These are phyloP conservation scores for Lachnellula occidentalis DNA, from an alignment of 2,329 filamentous ascomycete species.

Conservation along the genomic window DNA sequence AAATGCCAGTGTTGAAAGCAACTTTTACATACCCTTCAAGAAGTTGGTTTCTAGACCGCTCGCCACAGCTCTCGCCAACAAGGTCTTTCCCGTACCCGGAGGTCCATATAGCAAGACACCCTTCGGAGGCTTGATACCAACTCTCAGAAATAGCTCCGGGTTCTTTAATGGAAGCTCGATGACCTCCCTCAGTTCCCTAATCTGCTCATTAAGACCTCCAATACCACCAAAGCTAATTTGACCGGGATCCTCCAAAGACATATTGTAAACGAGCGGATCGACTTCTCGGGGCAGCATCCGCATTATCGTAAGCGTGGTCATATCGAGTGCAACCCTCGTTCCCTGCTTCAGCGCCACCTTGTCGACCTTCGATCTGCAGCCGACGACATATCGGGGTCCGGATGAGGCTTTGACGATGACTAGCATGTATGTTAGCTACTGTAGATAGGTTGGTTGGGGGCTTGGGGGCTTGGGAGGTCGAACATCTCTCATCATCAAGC, in stretches of 20 bases:
- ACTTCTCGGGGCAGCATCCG: constrained; percentile 98
- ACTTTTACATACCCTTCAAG: constrained; percentile 68
- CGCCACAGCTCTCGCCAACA: constrained; percentile 89
- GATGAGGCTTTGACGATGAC: constrained; percentile 99
- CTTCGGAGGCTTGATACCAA: constrained; percentile 98
- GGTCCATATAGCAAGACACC: constrained; percentile 94
- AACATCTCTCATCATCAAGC: constrained; percentile 97
- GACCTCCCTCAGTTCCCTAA: constrained; percentile 92
- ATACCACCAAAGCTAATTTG: constrained; percentile 98
- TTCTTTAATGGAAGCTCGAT: constrained; percentile 98
- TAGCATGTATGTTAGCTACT: constrained; percentile 36
- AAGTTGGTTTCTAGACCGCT: constrained; percentile 98
- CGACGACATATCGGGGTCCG: constrained; percentile 94
- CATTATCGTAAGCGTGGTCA: constrained; percentile 99
- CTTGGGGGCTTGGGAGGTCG: constrained; percentile 33
- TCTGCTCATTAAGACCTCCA: constrained; percentile 96
- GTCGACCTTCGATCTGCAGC: constrained; percentile 97
- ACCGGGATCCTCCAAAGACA: constrained; percentile 96
- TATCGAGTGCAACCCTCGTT: constrained; percentile 93
- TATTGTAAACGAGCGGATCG: constrained; percentile 98
- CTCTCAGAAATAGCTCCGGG: constrained; percentile 91
- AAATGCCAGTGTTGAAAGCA: constrained; percentile 6
- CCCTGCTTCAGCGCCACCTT: constrained; percentile 97
- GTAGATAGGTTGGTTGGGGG: not conserved
- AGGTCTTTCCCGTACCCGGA: constrained; percentile 93